Evolutionary conservation across 495 filamentous ascomycete genomes (phyloP).

Genomic region (Elasticomyces elasticus): DNA sequence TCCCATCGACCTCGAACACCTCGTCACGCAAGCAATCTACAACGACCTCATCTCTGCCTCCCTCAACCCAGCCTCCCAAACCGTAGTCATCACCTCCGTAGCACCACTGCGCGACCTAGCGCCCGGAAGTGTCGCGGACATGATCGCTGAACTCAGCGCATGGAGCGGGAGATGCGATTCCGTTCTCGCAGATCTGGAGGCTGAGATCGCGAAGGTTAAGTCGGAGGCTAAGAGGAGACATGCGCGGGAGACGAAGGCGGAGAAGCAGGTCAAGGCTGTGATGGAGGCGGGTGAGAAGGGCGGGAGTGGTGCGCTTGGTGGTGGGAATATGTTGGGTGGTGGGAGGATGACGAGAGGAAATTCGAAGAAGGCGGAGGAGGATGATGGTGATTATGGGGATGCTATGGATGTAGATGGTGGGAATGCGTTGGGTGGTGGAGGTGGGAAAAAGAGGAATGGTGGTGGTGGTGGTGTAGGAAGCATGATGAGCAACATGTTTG

Average conservation of each 20-base stretch:
- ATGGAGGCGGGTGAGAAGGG: conserved; percentile 37
- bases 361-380: conserved; percentile 30
- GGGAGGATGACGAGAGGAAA: conserved; percentile 18
- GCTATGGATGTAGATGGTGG: conserved; percentile 50
- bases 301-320: conserved; percentile 28
- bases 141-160: conserved; percentile 56
- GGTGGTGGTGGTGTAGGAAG: conserved; percentile 6
- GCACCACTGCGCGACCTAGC: conserved; percentile 76
- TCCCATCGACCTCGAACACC: conserved; percentile 69
- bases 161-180: conserved; percentile 68
- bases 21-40: conserved; percentile 85
- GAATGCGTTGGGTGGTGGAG: conserved; percentile 29
- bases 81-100: conserved; percentile 66
- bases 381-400: conserved; percentile 45
- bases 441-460: conserved; percentile 26
- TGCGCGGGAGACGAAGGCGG: conserved; percentile 34
- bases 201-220: conserved; percentile 51
- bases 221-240: conserved; percentile 38
- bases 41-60: conserved; percentile 68
- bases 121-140: conserved; percentile 53
- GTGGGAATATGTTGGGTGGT: conserved; percentile 34
- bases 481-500: conserved; percentile 23
- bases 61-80: conserved; percentile 63
- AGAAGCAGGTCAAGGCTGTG: conserved; percentile 33
- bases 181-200: conserved; percentile 67